Conservation (phyloP, 2,329 filamentous ascomycete species). For the Proliferodiscus dingleyae region DNA sequence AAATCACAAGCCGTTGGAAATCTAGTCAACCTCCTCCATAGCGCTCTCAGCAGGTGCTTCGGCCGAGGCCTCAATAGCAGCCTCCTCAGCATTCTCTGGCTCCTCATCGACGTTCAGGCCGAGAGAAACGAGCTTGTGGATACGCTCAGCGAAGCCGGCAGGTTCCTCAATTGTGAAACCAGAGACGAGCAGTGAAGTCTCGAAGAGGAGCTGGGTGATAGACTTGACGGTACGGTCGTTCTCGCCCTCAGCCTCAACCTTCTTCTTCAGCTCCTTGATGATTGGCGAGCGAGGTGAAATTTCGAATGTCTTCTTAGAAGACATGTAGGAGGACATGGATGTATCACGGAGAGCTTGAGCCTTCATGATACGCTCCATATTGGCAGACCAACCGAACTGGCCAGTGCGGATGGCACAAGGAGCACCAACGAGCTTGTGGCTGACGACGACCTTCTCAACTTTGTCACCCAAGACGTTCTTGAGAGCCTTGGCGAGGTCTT, state of each 20-base stretch:
- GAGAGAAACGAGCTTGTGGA: slow-evolving; percentile 98
- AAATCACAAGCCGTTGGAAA: slow-evolving; percentile 17
- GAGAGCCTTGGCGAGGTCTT: slow-evolving; percentile 88
- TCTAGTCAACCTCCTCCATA: slow-evolving; percentile 99
- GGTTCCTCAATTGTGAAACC: slow-evolving; percentile 99
- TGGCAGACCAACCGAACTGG: slow-evolving; percentile 99
- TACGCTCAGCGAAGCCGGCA: slow-evolving; percentile 94
- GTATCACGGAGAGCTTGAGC: slow-evolving; percentile 99
- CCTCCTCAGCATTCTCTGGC: slow-evolving; percentile 63
- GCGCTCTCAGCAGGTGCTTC: slow-evolving; percentile 66
- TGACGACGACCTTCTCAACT: slow-evolving; percentile 99
- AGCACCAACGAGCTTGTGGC: slow-evolving; percentile 89
- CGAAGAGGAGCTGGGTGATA: slow-evolving; percentile 96
- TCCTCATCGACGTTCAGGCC: slow-evolving; percentile 97
- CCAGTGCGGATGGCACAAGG: slow-evolving; percentile 99
- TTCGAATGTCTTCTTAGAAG: slow-evolving; percentile 99
- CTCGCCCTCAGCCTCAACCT: slow-evolving; percentile 96
- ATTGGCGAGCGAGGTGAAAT: slow-evolving; percentile 98
- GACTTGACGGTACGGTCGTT: slow-evolving; percentile 99
- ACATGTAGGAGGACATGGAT: slow-evolving; percentile 99
- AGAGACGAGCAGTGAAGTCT: slow-evolving; percentile 97
- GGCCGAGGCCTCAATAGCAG: slow-evolving; percentile 52
- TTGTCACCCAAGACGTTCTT: slow-evolving; percentile 99
- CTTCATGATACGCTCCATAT: slow-evolving; percentile 99
- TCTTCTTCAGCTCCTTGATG: slow-evolving; percentile 98